phyloP scores from a whole-genome alignment of 768 basidiomycete genomes.

The Clitopilus hobsonii region DNA sequence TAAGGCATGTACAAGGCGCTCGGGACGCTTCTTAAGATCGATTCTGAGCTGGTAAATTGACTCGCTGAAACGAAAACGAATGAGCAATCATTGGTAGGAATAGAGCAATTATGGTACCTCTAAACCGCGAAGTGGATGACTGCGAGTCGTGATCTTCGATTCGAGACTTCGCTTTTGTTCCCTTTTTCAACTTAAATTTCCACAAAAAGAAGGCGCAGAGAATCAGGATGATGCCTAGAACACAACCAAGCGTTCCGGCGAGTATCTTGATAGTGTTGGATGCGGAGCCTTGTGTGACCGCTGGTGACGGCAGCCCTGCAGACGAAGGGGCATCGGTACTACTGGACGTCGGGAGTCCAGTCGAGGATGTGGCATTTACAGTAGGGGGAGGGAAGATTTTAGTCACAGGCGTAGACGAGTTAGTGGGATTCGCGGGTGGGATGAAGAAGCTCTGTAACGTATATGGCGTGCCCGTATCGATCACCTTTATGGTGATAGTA shows the following conservation, averaged over 20 bases:
- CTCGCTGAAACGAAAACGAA: slow-evolving; percentile 17
- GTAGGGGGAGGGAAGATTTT: not conserved
- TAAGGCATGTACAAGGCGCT: slow-evolving; percentile 19
- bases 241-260: slow-evolving; percentile 20
- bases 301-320: not conserved
- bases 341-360: too few relatives aligned
- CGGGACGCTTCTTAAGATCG: slow-evolving; percentile 25
- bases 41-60: slow-evolving; percentile 28
- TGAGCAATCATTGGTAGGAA: too few relatives aligned
- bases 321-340: not conserved
- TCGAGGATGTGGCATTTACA: slow-evolving; percentile 3
- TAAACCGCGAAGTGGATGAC: too few relatives aligned
- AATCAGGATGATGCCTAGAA: slow-evolving; percentile 14
- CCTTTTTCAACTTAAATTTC: too few relatives aligned
- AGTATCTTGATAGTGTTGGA: slow-evolving; percentile 17
- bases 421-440: slow-evolving; percentile 15
- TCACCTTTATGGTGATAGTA: slow-evolving; percentile 33
- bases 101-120: too few relatives aligned
- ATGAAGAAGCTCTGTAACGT: slow-evolving; percentile 37
- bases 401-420: not conserved
- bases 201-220: slow-evolving; percentile 9
- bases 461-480: slow-evolving; percentile 28
- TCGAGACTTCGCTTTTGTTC: too few relatives aligned
- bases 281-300: not conserved
- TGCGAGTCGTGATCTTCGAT: too few relatives aligned